These are phyloP conservation scores for Arthroderma sp. DNA, from an alignment of 2,329 filamentous ascomycete genomes.

Conservation along the genomic window DNA sequence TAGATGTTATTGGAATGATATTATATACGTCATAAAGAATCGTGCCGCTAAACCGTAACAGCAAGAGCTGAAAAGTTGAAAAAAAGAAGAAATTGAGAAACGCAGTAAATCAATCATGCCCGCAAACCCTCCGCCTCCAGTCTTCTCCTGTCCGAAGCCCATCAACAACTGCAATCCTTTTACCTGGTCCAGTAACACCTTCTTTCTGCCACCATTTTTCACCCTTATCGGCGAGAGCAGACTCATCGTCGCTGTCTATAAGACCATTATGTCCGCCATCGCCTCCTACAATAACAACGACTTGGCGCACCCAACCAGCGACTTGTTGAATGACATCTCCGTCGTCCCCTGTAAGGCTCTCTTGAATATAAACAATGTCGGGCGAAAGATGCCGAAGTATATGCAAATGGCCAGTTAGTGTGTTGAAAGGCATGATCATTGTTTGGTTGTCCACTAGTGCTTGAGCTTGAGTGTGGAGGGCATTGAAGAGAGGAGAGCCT, in stretches of 20 bases:
- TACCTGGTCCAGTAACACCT: constrained; percentile 70
- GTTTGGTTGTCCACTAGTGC: constrained; percentile 69
- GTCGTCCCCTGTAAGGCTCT: constrained; percentile 62
- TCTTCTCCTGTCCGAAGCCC: constrained; percentile 70
- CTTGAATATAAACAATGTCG: constrained; percentile 76
- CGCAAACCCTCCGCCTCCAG: constrained; percentile 67
- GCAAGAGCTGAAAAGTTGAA: no score
- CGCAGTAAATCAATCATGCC: constrained; percentile 34
- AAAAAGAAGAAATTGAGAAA: no score
- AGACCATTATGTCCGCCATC: constrained; percentile 56
- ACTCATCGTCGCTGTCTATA: constrained; percentile 60
- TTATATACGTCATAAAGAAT: no score
- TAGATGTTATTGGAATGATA: no score
- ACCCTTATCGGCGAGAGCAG: constrained; percentile 20
- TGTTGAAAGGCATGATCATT: constrained; percentile 81
- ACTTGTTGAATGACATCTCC: constrained; percentile 61
- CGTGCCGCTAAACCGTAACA: no score
- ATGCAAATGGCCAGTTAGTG: constrained; percentile 67
- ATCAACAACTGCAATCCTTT: constrained; percentile 81
- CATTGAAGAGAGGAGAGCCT: constrained; percentile 54
- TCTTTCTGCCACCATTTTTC: constrained; percentile 51
- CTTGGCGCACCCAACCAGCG: constrained; percentile 49
- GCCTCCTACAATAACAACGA: constrained; percentile 46
- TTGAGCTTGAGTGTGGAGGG: constrained; percentile 67
- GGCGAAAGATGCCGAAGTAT: constrained; percentile 77